Conservation (phyloP, 106 monocot genomes). For the Dioscorea zingiberensis region DNA sequence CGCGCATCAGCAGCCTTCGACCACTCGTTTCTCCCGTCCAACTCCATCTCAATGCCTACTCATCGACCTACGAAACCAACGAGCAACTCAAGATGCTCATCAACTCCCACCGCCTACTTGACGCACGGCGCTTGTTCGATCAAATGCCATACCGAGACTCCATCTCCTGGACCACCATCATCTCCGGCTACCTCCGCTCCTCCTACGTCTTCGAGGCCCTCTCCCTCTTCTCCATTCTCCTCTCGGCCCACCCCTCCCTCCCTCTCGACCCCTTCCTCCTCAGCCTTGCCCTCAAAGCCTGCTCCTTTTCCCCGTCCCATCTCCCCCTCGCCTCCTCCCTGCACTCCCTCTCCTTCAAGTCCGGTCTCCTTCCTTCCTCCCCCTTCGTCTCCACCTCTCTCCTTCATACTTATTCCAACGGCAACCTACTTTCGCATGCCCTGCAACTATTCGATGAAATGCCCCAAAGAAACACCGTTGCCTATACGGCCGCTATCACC, state of each 20-base stretch:
- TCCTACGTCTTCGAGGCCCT: constrained; percentile 37
- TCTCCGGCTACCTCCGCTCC: constrained; percentile 50
- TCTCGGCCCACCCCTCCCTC: constrained; percentile 2
- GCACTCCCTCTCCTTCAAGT: constrained; percentile 47
- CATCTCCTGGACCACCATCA: constrained; percentile 58
- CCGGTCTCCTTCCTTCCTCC: constrained; percentile 20
- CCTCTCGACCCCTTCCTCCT: constrained; percentile 52
- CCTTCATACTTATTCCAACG: constrained; percentile 51
- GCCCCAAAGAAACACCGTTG: constrained; percentile 53
- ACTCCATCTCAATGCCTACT: neutral
- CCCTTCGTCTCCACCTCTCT: constrained; percentile 61
- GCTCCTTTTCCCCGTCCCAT: constrained; percentile 15
- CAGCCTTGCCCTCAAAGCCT: constrained; percentile 62
- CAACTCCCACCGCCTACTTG: constrained; percentile 15
- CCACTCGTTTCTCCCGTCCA: neutral
- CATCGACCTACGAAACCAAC: constrained; percentile 29
- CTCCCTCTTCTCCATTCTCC: constrained; percentile 28
- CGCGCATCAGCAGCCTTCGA: neutral
- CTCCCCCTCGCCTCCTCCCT: constrained; percentile 23
- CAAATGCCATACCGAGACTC: constrained; percentile 37
- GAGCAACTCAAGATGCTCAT: constrained; percentile 24
- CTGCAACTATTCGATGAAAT: constrained; percentile 68
- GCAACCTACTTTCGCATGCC: constrained; percentile 6
- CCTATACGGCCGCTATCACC: constrained; percentile 61
- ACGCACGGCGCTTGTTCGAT: constrained; percentile 55